These are phyloP conservation scores for Crithidia expoeki DNA, from an alignment of 208 protist species.

Conservation along the genomic window DNA sequence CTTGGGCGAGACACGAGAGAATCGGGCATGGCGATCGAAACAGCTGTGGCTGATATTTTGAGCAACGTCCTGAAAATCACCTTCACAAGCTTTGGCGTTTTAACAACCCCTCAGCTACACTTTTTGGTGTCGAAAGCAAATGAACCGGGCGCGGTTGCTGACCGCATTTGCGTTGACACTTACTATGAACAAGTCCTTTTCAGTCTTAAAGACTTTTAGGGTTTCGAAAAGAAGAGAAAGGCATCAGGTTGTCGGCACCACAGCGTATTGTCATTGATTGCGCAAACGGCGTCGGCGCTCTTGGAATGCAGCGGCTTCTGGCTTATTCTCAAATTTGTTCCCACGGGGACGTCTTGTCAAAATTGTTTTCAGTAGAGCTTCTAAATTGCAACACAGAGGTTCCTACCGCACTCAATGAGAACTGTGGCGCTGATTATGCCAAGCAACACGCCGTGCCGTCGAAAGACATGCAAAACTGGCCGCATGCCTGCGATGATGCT, in stretches of 20 bases:
- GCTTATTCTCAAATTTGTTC: slow-evolving; percentile 29
- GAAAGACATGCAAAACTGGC: slow-evolving; percentile 39
- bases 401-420: slow-evolving; percentile 57
- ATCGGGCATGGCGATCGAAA: slow-evolving; percentile 48
- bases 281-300: slow-evolving; percentile 89
- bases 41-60: slow-evolving; percentile 32
- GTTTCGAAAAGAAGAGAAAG: not conserved
- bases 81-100: slow-evolving; percentile 30
- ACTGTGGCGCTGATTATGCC: slow-evolving; percentile 93
- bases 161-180: slow-evolving; percentile 12
- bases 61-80: slow-evolving; percentile 20
- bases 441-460: slow-evolving; percentile 61
- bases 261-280: slow-evolving; percentile 82
- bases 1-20: slow-evolving; percentile 68
- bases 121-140: slow-evolving; percentile 53
- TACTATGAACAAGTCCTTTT: slow-evolving; percentile 47
- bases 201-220: slow-evolving; percentile 34
- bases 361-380: slow-evolving; percentile 51
- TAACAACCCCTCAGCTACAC: slow-evolving; percentile 83
- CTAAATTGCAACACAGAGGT: slow-evolving; percentile 50
- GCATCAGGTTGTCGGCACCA: not conserved
- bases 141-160: not conserved
- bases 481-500: not conserved
- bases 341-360: slow-evolving; percentile 24
- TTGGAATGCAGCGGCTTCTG: slow-evolving; percentile 49